Percentiles rank a stretch among this genome's conserved stretches.
Evolutionary conservation across 495 filamentous ascomycete species (phyloP).

Genomic region (Neurospora hispaniola): DNA sequence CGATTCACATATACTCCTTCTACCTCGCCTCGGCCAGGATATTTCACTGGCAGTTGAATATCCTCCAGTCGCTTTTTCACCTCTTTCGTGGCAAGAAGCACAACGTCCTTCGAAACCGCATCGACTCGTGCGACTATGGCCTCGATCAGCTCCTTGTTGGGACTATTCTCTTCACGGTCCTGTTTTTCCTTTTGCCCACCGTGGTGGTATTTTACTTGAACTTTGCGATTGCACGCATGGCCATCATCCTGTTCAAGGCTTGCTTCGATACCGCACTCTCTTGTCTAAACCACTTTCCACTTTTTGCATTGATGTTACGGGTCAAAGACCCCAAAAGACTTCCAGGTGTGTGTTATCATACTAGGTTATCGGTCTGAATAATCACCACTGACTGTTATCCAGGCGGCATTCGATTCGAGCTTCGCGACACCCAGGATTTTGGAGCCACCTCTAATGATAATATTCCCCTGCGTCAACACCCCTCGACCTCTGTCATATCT

Average conservation of each 20-base stretch:
- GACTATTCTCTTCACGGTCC: conserved; percentile 89
- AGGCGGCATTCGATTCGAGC: conserved; percentile 87
- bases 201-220: conserved; percentile 94
- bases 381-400: conserved; percentile 1
- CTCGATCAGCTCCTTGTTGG: conserved; percentile 94
- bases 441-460: conserved; percentile 25
- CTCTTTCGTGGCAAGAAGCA: conserved; percentile 96
- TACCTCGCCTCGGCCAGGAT: conserved; percentile 94
- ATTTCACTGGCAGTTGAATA: conserved; percentile 96
- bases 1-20: conserved; percentile 94
- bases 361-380: neutral
- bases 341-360: conserved; percentile 49
- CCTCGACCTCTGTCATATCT: conserved; percentile 63
- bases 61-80: conserved; percentile 93
- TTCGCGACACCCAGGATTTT: conserved; percentile 58
- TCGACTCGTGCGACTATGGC: conserved; percentile 98
- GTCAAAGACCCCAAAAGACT: conserved; percentile 86
- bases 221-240: conserved; percentile 88
- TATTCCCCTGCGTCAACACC: conserved; percentile 17
- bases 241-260: conserved; percentile 86
- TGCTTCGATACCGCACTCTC: conserved; percentile 81
- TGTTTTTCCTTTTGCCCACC: conserved; percentile 92
- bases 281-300: conserved; percentile 93
- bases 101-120: conserved; percentile 92
- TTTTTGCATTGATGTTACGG: conserved; percentile 94